These are phyloP conservation scores for Silene latifolia DNA, from an alignment of 148 eudicot genomes.

Conservation along the genomic window DNA sequence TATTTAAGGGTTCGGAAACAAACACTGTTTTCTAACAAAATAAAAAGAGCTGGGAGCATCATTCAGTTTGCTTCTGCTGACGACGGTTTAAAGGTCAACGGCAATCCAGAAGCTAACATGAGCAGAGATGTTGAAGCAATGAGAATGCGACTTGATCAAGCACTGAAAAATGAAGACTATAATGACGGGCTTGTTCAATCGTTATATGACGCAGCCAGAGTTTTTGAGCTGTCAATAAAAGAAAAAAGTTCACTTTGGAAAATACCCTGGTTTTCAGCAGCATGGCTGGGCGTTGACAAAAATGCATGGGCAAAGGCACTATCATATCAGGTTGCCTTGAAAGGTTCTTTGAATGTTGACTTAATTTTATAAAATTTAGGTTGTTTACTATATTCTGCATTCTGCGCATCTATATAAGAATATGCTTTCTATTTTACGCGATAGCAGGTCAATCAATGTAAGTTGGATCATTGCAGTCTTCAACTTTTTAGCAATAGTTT, in stretches of 20 bases:
- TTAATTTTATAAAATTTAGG: neutral
- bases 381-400: neutral
- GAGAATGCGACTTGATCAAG: slow-evolving; percentile 63
- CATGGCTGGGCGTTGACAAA: slow-evolving; percentile 88
- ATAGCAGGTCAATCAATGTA: neutral
- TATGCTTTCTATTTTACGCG: neutral
- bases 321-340: slow-evolving; percentile 71
- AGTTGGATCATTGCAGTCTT: neutral
- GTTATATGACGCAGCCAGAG: slow-evolving; percentile 87
- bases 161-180: slow-evolving; percentile 61
- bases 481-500: neutral
- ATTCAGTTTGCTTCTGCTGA: slow-evolving; percentile 62
- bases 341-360: slow-evolving; percentile 8
- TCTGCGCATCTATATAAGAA: neutral
- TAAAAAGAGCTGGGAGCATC: slow-evolving; percentile 35
- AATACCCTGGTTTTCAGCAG: slow-evolving; percentile 77
- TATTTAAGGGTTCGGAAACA: slow-evolving; percentile 34
- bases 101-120: slow-evolving; percentile 53
- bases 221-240: slow-evolving; percentile 78
- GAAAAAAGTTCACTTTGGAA: slow-evolving; percentile 50
- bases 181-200: slow-evolving; percentile 79
- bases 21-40: slow-evolving; percentile 29
- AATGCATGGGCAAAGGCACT: slow-evolving; percentile 81
- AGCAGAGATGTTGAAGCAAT: slow-evolving; percentile 59
- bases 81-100: slow-evolving; percentile 80